phyloP scores from a whole-genome alignment of 2,329 filamentous ascomycete genomes.

The Penicillium expansum region DNA sequence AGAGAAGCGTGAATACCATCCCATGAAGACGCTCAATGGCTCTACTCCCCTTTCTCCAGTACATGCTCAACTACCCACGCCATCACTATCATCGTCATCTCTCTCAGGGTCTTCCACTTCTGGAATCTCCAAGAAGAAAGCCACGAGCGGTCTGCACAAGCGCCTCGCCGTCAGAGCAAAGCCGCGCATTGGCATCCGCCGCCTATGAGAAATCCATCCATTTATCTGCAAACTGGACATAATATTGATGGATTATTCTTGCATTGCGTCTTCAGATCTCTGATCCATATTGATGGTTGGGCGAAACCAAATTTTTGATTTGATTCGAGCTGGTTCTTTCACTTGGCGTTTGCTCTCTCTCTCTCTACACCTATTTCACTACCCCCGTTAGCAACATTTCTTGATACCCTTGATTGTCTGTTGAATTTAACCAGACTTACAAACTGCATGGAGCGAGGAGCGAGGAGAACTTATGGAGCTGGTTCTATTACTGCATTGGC shows the following conservation, averaged over 20 bases:
- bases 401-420: conserved; percentile 9
- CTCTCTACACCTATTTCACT: background rate
- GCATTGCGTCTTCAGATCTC: background rate
- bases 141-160: conserved; percentile 22
- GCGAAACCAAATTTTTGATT: background rate
- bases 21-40: conserved; percentile 2
- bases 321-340: background rate
- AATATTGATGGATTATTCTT: background rate
- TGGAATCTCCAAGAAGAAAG: conserved; percentile 21
- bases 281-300: background rate
- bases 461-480: background rate
- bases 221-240: background rate
- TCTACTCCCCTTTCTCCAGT: background rate
- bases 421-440: background rate
- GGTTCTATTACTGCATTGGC: background rate
- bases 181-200: conserved; percentile 36
- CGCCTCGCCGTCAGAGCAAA: conserved; percentile 29
- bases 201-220: conserved; percentile 25
- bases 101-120: conserved; percentile 11
- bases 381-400: conserved; percentile 4
- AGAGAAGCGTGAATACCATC: conserved; percentile 9
- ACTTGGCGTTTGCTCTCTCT: background rate
- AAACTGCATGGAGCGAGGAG: conserved; percentile 6
- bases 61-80: background rate
- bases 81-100: background rate